Percentiles rank a stretch among this genome's conserved stretches.
Evolutionary conservation across 768 basidiomycete genomes (phyloP).

Genomic region (Psilocybe subaeruginosa): DNA sequence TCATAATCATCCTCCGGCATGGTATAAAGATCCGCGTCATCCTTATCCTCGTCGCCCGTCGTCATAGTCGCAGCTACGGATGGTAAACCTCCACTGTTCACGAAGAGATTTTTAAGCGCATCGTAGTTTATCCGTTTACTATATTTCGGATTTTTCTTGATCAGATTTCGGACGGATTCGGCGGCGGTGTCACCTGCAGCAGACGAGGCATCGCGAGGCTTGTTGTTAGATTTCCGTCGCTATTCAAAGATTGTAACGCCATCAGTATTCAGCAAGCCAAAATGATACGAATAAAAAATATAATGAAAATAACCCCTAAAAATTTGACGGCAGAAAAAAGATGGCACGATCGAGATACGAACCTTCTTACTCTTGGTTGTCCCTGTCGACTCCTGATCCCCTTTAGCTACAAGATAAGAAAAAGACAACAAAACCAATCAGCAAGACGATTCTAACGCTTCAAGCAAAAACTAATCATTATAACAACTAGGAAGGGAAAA

Average conservation of each 20-base stretch:
- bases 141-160: constrained; percentile 86
- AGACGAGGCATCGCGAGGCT: constrained; percentile 76
- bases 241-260: constrained; percentile 26
- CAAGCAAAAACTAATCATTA: not conserved
- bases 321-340: constrained; percentile 26
- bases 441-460: constrained; percentile 32
- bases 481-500: not conserved
- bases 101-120: constrained; percentile 80
- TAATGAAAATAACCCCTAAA: constrained; percentile 10
- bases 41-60: constrained; percentile 45
- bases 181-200: constrained; percentile 72
- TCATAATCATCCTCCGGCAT: constrained; percentile 41
- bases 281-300: constrained; percentile 1
- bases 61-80: constrained; percentile 31
- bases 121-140: constrained; percentile 95
- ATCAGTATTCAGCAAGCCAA: too few relatives aligned
- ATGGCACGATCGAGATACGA: constrained; percentile 49
- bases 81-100: constrained; percentile 41
- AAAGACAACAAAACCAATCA: constrained; percentile 9
- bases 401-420: constrained; percentile 59
- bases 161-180: constrained; percentile 74
- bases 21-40: constrained; percentile 43
- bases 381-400: constrained; percentile 50
- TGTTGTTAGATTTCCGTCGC: constrained; percentile 67
- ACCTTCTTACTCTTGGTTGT: constrained; percentile 76